Conservation (phyloP, 495 filamentous ascomycete genomes). For the Elasticomyces elasticus region DNA sequence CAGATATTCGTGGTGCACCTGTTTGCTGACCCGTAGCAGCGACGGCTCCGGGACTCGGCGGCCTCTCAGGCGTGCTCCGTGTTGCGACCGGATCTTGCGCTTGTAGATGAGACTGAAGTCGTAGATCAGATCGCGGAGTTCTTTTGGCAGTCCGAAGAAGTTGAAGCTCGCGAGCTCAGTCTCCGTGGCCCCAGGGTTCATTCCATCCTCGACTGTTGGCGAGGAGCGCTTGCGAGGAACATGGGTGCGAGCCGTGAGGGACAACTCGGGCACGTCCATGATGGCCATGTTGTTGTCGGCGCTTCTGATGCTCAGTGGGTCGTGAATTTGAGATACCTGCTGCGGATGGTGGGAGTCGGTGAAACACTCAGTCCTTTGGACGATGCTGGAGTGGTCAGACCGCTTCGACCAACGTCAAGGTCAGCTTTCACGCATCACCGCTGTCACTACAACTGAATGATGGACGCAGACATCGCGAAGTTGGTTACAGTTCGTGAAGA, state of each 20-base stretch:
- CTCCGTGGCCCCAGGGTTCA: not conserved
- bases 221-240: not conserved
- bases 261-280: not conserved
- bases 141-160: slow-evolving; percentile 5
- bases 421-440: not conserved
- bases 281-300: not conserved
- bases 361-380: not conserved
- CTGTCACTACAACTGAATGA: not conserved
- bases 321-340: not conserved
- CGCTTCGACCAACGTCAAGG: not conserved
- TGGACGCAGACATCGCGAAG: not conserved
- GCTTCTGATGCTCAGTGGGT: not conserved
- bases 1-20: slow-evolving; percentile 3
- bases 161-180: not conserved
- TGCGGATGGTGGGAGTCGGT: not conserved
- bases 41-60: not conserved
- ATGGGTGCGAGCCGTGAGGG: not conserved
- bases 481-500: not conserved
- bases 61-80: slow-evolving; percentile 3
- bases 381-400: not conserved
- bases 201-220: not conserved
- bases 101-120: slow-evolving; percentile 2
- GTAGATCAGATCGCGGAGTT: slow-evolving; percentile 7
- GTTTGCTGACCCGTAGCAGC: slow-evolving; percentile 1
- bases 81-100: slow-evolving; percentile 1